These are phyloP conservation scores for Solanum arcanum DNA, from an alignment of 257 asterid species.

Conservation along the genomic window DNA sequence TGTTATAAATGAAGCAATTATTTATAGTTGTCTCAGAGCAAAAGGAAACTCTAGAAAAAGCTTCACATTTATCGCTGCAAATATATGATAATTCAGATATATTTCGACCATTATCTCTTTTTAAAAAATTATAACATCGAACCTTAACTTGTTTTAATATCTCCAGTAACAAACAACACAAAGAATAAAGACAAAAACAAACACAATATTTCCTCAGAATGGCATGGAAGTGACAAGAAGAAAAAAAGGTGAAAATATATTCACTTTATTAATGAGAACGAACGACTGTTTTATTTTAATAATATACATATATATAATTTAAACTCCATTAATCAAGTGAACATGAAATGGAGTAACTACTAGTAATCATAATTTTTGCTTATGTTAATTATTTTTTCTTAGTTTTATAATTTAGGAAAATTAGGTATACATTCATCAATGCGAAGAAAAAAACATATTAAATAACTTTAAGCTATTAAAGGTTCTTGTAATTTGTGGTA, in stretches of 20 bases:
- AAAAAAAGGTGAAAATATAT: background rate
- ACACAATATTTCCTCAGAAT: background rate
- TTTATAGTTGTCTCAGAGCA: background rate
- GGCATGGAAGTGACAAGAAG: background rate
- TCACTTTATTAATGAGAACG: background rate
- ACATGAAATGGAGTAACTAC: background rate
- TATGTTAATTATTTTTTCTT: background rate
- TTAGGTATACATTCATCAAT: background rate
- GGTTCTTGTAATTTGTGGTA: background rate
- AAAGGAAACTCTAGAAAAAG: background rate
- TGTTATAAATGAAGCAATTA: too few species aligned
- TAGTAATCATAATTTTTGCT: background rate
- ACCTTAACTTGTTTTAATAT: background rate
- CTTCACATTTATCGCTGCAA: background rate
- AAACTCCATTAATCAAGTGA: background rate
- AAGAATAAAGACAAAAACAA: background rate
- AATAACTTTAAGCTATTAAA: background rate
- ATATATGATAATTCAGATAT: too few species aligned
- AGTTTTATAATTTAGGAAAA: background rate
- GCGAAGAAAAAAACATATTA: background rate
- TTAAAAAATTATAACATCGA: background rate
- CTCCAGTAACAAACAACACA: background rate
- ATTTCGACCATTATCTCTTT: background rate
- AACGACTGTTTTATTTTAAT: background rate
- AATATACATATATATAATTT: too few species aligned